Evolutionary conservation across 352 stramenopile genomes (phyloP).

Genomic region (Phytophthora pluvialis): DNA sequence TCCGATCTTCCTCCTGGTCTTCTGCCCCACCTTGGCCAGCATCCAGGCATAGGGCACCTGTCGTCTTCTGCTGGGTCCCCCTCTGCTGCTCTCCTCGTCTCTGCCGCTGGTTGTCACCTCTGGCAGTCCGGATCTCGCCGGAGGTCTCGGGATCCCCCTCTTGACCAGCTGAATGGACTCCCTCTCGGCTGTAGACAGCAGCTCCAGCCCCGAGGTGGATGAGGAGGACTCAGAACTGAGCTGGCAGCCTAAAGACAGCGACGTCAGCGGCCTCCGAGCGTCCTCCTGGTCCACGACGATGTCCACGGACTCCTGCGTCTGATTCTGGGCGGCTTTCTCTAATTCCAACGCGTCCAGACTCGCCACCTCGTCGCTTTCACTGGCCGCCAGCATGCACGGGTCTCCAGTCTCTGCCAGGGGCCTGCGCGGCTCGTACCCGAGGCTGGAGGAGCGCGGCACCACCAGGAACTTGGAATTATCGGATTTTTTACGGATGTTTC

Average conservation of each 20-base stretch:
- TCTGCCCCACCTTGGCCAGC: slow-evolving; percentile 33
- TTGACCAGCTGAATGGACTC: slow-evolving; percentile 13
- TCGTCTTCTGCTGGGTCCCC: neutral
- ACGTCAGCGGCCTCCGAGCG: neutral
- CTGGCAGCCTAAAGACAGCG: slow-evolving; percentile 9
- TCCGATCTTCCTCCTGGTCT: slow-evolving; percentile 39
- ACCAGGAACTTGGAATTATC: slow-evolving; percentile 19
- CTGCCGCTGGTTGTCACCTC: slow-evolving; percentile 3
- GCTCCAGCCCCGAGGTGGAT: slow-evolving; percentile 19
- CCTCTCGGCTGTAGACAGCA: slow-evolving; percentile 18
- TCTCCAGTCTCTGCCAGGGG: slow-evolving; percentile 21
- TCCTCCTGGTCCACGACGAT: slow-evolving; percentile 10
- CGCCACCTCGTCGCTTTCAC: slow-evolving; percentile 25
- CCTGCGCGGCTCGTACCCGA: slow-evolving; percentile 18
- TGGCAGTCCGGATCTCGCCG: slow-evolving; percentile 4
- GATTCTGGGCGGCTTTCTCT: slow-evolving; percentile 10
- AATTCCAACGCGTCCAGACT: slow-evolving; percentile 37
- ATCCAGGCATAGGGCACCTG: slow-evolving; percentile 35
- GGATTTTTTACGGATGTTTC: slow-evolving; percentile 2
- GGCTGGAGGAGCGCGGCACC: slow-evolving; percentile 26
- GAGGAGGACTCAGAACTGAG: slow-evolving; percentile 6
- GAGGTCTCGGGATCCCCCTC: slow-evolving; percentile 25
- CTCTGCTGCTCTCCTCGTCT: slow-evolving; percentile 1
- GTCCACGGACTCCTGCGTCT: slow-evolving; percentile 3
- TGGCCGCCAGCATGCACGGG: slow-evolving; percentile 32